Evolutionary conservation across 2,329 filamentous ascomycete species (phyloP).

Genomic region (Clonostachys rhizophaga): DNA sequence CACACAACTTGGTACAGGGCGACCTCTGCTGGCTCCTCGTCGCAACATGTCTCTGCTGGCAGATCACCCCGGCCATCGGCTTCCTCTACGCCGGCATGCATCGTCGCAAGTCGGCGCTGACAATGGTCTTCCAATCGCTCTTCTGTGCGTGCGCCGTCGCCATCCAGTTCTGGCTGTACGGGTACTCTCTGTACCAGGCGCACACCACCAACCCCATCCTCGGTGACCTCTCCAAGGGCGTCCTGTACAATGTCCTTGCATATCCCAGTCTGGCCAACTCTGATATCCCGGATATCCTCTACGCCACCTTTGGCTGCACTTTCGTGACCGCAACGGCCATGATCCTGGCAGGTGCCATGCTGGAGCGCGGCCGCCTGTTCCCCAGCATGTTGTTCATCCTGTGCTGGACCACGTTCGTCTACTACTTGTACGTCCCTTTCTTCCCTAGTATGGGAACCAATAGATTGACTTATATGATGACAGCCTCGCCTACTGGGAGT

Average conservation of each 20-base stretch:
- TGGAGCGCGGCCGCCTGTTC: constrained; percentile 25
- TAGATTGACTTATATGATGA: too few species aligned
- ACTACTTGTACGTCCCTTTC: constrained; percentile 29
- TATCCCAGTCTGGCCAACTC: constrained; percentile 22
- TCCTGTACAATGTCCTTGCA: constrained; percentile 22
- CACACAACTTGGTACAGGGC: constrained; percentile 11
- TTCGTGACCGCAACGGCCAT: constrained; percentile 27
- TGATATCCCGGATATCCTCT: constrained; percentile 26
- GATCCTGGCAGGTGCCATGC: constrained; percentile 27
- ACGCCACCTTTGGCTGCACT: constrained; percentile 21
- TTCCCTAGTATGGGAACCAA: too few species aligned
- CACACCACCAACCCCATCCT: constrained; percentile 22
- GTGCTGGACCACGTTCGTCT: constrained; percentile 59
- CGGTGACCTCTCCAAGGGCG: constrained; percentile 23
- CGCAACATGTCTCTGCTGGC: constrained; percentile 20
- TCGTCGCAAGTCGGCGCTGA: constrained; percentile 26
- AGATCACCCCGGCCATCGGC: constrained; percentile 25
- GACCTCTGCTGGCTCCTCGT: constrained; percentile 32
- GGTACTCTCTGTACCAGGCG: constrained; percentile 33
- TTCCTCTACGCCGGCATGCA: constrained; percentile 31
- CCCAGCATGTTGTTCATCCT: constrained; percentile 57
- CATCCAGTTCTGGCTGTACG: constrained; percentile 40
- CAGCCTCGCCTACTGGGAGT: constrained; percentile 59
- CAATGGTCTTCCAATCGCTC: constrained; percentile 39
- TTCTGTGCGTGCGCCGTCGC: constrained; percentile 35